A percentile compares a stretch with the other conserved stretches of the same genome.
Evolutionary conservation across 768 basidiomycete species (phyloP).

Genomic region (Tricholoma bakamatsutake): DNA sequence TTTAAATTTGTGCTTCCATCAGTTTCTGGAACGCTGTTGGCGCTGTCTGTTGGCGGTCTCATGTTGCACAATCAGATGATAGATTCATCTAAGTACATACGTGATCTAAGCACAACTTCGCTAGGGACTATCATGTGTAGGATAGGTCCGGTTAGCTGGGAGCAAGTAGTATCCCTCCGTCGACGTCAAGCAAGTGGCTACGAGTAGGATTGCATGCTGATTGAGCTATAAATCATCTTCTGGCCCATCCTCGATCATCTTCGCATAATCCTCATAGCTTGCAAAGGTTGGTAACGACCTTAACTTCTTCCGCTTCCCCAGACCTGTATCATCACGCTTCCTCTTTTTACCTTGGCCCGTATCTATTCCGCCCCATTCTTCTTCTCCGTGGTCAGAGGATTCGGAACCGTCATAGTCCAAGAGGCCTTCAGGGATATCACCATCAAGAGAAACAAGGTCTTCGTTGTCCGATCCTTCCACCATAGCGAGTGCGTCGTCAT

Average conservation of each 20-base stretch:
- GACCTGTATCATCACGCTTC: constrained; percentile 34
- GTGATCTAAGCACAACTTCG: too few relatives aligned
- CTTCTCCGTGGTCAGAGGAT: constrained; percentile 35
- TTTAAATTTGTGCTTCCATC: too few relatives aligned
- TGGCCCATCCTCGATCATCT: constrained; percentile 73
- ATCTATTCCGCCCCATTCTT: constrained; percentile 52
- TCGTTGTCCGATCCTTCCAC: constrained; percentile 69
- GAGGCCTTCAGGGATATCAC: constrained; percentile 49
- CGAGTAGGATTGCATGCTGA: neutral
- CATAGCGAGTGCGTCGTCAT: constrained; percentile 44
- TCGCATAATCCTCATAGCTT: constrained; percentile 81
- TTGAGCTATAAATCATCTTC: constrained; percentile 51
- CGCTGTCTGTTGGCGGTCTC: too few relatives aligned
- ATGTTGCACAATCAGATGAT: too few relatives aligned
- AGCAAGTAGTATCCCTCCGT: too few relatives aligned
- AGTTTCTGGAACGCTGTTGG: too few relatives aligned
- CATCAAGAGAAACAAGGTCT: constrained; percentile 55
- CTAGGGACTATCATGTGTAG: too few relatives aligned
- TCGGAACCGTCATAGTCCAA: constrained; percentile 57
- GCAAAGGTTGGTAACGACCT: constrained; percentile 74
- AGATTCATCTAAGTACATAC: too few relatives aligned
- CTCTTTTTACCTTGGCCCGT: constrained; percentile 34
- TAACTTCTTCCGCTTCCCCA: constrained; percentile 61
- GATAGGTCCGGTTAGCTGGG: too few relatives aligned
- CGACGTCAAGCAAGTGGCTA: neutral